Conservation (phyloP, 306 rosid genomes). For the Lotus japonicus region DNA sequence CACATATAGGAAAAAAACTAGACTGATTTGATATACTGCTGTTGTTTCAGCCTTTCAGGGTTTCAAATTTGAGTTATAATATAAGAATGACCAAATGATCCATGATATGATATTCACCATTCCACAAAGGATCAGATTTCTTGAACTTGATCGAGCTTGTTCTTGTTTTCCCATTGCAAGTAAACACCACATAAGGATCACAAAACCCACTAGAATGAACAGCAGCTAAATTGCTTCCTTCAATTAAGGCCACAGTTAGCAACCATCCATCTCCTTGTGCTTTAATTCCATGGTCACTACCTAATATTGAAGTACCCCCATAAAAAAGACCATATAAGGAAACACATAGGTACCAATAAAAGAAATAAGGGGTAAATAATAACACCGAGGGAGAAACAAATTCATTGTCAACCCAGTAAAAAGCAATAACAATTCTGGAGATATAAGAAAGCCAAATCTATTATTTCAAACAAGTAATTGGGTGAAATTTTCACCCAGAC, state of each 20-base stretch:
- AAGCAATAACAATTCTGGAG: not conserved
- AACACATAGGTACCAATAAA: conserved; percentile 8
- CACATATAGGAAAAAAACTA: not conserved
- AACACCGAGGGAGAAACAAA: conserved; percentile 1
- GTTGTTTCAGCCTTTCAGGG: not conserved
- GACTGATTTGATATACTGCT: not conserved
- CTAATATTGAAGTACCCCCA: conserved; percentile 30
- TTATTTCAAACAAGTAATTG: conserved; percentile 2
- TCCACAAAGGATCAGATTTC: conserved; percentile 81
- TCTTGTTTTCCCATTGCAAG: conserved; percentile 91
- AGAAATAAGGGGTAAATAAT: not conserved
- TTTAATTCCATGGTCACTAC: conserved; percentile 91
- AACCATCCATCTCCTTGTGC: conserved; percentile 98
- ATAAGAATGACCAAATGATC: conserved; percentile 5
- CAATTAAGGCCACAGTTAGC: conserved; percentile 88
- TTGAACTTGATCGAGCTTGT: conserved; percentile 90
- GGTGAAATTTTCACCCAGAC: not conserved
- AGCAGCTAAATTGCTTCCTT: conserved; percentile 75
- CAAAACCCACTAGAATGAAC: conserved; percentile 58
- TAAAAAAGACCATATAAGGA: conserved; percentile 12
- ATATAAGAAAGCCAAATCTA: not conserved
- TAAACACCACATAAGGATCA: conserved; percentile 84
- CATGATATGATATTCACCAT: conserved; percentile 46
- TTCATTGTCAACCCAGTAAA: not conserved
- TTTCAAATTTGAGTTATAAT: not conserved